phyloP scores from a whole-genome alignment of 164 flowering plant species.

The Magnolia kwangsiensis region DNA sequence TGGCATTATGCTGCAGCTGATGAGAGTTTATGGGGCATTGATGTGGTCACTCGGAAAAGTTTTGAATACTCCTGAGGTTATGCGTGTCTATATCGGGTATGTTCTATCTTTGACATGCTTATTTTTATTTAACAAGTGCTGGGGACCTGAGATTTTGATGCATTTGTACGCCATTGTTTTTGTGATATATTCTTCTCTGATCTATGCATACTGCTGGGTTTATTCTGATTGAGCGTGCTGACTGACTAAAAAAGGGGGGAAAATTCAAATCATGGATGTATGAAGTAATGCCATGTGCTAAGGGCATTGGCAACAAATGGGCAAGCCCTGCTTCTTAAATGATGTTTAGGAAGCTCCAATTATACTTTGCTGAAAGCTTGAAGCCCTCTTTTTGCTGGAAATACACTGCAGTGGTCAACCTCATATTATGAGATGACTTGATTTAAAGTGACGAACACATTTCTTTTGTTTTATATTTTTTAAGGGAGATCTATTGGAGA shows the following conservation, averaged over 20 bases:
- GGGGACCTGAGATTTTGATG: not conserved
- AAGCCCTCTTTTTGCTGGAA: too few relatives aligned
- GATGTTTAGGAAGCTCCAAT: not conserved
- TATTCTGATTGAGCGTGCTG: too few relatives aligned
- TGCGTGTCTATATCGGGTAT: constrained; percentile 96
- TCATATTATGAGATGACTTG: not conserved
- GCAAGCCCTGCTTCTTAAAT: not conserved
- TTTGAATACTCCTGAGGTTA: constrained; percentile 88
- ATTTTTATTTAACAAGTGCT: not conserved
- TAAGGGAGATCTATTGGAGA: too few relatives aligned
- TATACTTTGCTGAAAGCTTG: too few relatives aligned
- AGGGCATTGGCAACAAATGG: not conserved
- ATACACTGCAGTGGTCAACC: not conserved
- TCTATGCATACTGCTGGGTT: not conserved
- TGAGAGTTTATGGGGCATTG: constrained; percentile 94
- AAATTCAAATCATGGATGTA: not conserved
- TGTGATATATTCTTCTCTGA: not conserved
- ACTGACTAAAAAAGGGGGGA: not conserved
- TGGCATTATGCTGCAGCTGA: constrained; percentile 31
- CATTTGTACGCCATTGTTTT: not conserved
- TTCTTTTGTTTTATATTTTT: not conserved
- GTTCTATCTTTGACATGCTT: constrained; percentile 5
- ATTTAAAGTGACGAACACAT: not conserved
- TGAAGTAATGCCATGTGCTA: not conserved
- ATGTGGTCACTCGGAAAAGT: constrained; percentile 99